Percentiles rank a stretch among this genome's conserved stretches.
These are phyloP conservation scores for Saccharomyces hybrid DNA, from an alignment of 1,139 yeast genomes.

Conservation along the genomic window DNA sequence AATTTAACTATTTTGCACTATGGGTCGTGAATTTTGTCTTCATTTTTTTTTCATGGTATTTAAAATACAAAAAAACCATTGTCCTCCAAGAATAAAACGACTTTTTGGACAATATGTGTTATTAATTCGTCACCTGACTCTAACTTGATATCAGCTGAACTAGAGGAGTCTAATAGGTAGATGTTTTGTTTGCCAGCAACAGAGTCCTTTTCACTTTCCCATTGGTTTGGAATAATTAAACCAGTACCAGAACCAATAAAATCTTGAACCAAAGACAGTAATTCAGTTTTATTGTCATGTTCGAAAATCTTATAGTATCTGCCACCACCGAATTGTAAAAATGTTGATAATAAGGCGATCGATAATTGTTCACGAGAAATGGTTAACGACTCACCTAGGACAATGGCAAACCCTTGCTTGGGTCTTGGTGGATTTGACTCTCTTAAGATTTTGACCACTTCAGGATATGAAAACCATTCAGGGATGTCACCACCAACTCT, in stretches of 20 bases:
- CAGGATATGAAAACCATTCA: conserved; percentile 96
- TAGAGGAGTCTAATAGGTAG: conserved; percentile 40
- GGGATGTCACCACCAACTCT: conserved; percentile 86
- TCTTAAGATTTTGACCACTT: conserved; percentile 84
- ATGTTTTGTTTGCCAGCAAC: conserved; percentile 41
- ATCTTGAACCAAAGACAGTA: conserved; percentile 51
- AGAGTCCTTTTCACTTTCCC: conserved; percentile 34
- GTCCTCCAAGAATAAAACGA: conserved; percentile 62
- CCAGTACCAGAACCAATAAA: conserved; percentile 87
- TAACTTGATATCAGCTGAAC: conserved; percentile 45
- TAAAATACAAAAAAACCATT: conserved; percentile 64
- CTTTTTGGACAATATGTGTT: conserved; percentile 60
- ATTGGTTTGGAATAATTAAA: conserved; percentile 53
- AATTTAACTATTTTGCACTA: background rate
- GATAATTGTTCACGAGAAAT: conserved; percentile 50
- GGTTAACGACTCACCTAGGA: conserved; percentile 34
- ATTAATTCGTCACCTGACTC: conserved; percentile 45
- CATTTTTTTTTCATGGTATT: background rate
- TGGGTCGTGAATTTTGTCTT: background rate
- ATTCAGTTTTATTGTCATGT: conserved; percentile 14
- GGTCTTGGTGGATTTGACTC: conserved; percentile 91
- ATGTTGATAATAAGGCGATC: conserved; percentile 79
- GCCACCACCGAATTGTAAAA: conserved; percentile 82
- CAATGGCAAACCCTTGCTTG: conserved; percentile 75
- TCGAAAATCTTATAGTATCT: conserved; percentile 69